Base-by-base conservation (phyloP, 2,329 filamentous ascomycete species). In the Fusarium torulosum region DNA sequence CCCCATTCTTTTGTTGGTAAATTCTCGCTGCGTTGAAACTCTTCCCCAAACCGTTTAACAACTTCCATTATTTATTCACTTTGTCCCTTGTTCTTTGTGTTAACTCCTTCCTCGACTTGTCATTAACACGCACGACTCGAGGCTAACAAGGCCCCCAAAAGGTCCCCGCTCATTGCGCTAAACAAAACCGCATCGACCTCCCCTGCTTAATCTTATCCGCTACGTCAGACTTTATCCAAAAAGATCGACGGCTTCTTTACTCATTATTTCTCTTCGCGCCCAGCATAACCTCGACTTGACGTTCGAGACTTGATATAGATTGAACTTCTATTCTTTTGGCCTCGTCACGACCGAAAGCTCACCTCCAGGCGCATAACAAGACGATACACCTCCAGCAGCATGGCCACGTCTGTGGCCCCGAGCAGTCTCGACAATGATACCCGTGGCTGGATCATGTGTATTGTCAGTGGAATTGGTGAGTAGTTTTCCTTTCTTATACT, bases 391-490 rank as follows among this genome's bases (percentile, higher is more conserved):
- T 17, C 54, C 29, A 42, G 46, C 38, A 62, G 49, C 35, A 70
- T 65, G 62, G 75, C 73, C 76, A 85, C 84, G 81, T 77, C 77
- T 53, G 57, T 77, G 70, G 68, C 57, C 58, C 70, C 68, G 56
- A 72, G 70, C 50, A 78, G 73, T 35, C 75, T 91, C 68, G 85
- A 89, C 76, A 96, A 95, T 82, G 95, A 98, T 82, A 90, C 90
- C 66, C 88, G 94, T 67, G 95, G 96, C 74, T 98, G 95, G 95
- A 90, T 98, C 72, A 93, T 98, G 91, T 90, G 86, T 74, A 84
- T 94, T 69, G 93, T 94, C 79, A 97, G 94, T 75, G 89, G 94
- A 54, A 80, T 88, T 66, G 88, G 88, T 90, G 73, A 59, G 85
- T 83, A 33, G 4, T 19, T 47, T 21, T 38, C 15, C 20, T 31